Evolutionary conservation across 1,139 yeast genomes (phyloP).

Genomic region (Debaryomycetaceae sp.): DNA sequence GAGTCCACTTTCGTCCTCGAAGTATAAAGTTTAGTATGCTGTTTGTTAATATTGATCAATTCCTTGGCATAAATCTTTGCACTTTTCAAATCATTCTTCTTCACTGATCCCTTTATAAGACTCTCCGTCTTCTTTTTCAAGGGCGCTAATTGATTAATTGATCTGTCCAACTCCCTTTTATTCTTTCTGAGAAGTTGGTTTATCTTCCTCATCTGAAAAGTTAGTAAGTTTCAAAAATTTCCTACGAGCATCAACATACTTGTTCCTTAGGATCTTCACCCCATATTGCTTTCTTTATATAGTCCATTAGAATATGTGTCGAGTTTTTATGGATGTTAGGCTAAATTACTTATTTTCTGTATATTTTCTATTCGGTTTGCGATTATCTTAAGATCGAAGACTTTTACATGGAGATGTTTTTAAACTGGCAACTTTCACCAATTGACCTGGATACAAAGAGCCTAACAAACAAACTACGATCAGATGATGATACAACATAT

Average conservation of each 20-base stretch:
- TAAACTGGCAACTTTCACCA: too few species aligned
- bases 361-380: background rate
- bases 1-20: conserved; percentile 86
- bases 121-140: conserved; percentile 73
- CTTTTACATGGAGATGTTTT: too few species aligned
- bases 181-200: conserved; percentile 80
- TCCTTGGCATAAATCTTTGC: conserved; percentile 84
- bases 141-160: conserved; percentile 63
- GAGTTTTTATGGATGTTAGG: conserved; percentile 1
- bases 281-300: conserved; percentile 78
- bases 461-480: too few species aligned
- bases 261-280: conserved; percentile 97
- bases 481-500: too few species aligned
- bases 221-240: too few species aligned
- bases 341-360: background rate
- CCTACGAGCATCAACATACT: conserved; percentile 40
- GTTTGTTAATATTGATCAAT: conserved; percentile 69
- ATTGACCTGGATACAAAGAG: too few species aligned
- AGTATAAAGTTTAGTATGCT: conserved; percentile 67
- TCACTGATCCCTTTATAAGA: conserved; percentile 72
- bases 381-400: background rate
- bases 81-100: conserved; percentile 69
- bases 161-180: conserved; percentile 75
- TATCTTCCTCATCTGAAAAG: conserved; percentile 67
- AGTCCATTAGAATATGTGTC: conserved; percentile 53